phyloP scores from a whole-genome alignment of 495 filamentous ascomycete species.

The Aspergillus bertholletiae region DNA sequence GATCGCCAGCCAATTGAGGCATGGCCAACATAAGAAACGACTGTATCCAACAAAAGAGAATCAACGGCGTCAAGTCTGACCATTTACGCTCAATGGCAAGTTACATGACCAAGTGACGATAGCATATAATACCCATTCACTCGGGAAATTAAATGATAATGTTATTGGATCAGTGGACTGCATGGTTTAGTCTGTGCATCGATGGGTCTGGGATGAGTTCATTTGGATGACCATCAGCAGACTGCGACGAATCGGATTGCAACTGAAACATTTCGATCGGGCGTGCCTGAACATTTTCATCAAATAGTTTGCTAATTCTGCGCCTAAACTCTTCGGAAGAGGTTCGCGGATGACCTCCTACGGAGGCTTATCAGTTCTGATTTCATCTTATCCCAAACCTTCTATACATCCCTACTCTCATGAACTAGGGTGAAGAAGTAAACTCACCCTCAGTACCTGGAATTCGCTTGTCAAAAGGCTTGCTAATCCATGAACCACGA shows the following conservation, averaged over 20 bases:
- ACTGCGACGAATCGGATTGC: constrained; percentile 11
- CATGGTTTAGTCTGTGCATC: background rate
- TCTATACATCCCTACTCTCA: background rate
- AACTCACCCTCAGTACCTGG: constrained; percentile 9
- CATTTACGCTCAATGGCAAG: background rate
- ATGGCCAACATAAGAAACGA: background rate
- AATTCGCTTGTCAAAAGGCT: constrained; percentile 13
- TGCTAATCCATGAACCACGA: constrained; percentile 18
- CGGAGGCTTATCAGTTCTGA: background rate
- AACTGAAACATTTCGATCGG: constrained; percentile 26
- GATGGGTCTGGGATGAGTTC: background rate
- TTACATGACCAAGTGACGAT: background rate
- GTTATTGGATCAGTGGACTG: background rate
- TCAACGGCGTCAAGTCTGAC: background rate
- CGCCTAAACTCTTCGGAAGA: constrained; percentile 40
- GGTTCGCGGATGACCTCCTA: constrained; percentile 25
- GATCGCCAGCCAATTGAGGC: background rate
- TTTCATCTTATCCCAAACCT: background rate
- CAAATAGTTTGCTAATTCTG: constrained; percentile 35
- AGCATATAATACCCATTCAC: background rate
- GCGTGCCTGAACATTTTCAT: constrained; percentile 30
- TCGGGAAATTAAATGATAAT: background rate
- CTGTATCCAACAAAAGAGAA: background rate
- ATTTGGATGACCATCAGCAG: constrained; percentile 17
- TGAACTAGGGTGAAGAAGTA: background rate